Evolutionary conservation across 331 rosid genomes (phyloP).

Genomic region (Cucumis variabilis): DNA sequence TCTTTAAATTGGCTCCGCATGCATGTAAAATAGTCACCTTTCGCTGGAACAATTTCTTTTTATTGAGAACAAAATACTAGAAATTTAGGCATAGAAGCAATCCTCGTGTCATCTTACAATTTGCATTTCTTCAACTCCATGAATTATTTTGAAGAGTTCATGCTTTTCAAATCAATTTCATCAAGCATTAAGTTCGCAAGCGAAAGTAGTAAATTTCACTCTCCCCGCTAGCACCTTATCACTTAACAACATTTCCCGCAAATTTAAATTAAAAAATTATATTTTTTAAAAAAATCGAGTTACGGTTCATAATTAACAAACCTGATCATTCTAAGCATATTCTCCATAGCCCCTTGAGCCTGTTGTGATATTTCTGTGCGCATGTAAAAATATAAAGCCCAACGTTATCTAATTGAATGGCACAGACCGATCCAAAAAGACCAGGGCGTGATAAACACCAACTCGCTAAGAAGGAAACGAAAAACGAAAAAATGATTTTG

Average conservation of each 20-base stretch:
- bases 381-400: neutral
- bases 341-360: constrained; percentile 73
- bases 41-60: neutral
- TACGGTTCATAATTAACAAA: constrained; percentile 25
- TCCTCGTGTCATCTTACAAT: neutral
- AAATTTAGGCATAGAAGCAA: neutral
- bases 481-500: neutral
- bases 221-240: neutral
- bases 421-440: neutral
- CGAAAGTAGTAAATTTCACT: neutral
- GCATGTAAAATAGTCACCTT: neutral
- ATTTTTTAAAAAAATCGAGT: neutral
- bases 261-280: neutral
- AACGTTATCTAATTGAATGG: constrained; percentile 10
- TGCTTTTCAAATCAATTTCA: neutral
- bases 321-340: constrained; percentile 79
- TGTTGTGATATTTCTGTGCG: constrained; percentile 68
- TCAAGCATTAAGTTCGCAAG: neutral
- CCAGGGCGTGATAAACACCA: neutral
- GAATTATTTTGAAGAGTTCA: neutral
- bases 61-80: neutral
- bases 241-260: neutral
- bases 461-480: neutral
- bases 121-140: neutral
- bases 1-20: neutral